These are phyloP conservation scores for Ophiocordyceps camponoti-leonardi DNA, from an alignment of 2,329 filamentous ascomycete genomes.

Conservation along the genomic window DNA sequence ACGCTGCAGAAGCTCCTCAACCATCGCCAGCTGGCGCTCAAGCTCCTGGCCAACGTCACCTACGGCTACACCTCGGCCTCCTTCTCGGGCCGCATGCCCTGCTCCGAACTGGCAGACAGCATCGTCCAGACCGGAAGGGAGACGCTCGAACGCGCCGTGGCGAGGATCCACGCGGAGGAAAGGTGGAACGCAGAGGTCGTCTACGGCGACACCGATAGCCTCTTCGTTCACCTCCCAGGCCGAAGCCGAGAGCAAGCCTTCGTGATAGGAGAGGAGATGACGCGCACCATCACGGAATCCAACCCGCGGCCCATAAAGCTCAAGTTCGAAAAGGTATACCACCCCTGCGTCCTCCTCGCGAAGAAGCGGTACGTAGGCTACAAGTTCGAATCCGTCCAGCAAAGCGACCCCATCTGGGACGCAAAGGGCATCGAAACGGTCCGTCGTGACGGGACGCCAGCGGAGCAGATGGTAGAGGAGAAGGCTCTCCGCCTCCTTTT, in stretches of 20 bases:
- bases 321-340: conserved; percentile 97
- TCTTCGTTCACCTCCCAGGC: conserved; percentile 82
- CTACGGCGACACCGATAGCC: conserved; percentile 91
- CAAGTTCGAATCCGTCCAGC: conserved; percentile 71
- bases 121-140: conserved; percentile 94
- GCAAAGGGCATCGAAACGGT: conserved; percentile 98
- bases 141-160: conserved; percentile 85
- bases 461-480: conserved; percentile 93
- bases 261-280: conserved; percentile 81
- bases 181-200: conserved; percentile 92
- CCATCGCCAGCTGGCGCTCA: conserved; percentile 84
- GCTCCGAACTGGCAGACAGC: conserved; percentile 92
- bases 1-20: conserved; percentile 74
- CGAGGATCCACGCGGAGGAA: conserved; percentile 73
- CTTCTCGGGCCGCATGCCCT: conserved; percentile 95
- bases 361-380: conserved; percentile 98
- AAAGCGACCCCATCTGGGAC: conserved; percentile 75
- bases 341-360: conserved; percentile 80
- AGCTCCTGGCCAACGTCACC: conserved; percentile 95
- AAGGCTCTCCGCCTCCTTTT: conserved; percentile 80
- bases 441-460: conserved; percentile 81
- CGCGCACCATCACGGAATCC: conserved; percentile 67
- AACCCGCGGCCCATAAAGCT: conserved; percentile 88
- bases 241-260: conserved; percentile 81
- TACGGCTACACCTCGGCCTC: conserved; percentile 96